Evolutionary conservation across 805 yeast genomes (phyloP), one percentile per base, ranked within the genome.

Genomic region (Pichia insulana): DNA sequence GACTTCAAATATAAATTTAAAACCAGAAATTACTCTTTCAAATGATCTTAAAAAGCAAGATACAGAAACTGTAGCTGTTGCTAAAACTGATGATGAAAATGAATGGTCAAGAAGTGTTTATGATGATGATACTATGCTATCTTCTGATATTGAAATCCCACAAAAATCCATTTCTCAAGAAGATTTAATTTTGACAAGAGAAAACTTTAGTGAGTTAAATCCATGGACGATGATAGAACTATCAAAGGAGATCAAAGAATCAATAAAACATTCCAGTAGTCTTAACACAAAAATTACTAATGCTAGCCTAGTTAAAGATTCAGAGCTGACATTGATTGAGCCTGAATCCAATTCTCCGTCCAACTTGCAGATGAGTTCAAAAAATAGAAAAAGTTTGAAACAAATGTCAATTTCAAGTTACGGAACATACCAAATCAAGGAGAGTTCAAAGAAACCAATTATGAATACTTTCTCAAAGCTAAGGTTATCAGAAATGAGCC

Each of bases 141-240:
- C 41, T 2, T 40, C 47, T 5, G 42, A 30, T 11, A 2, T 11
- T 1, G 42, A 28, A 8, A 12, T 30, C 9, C 8, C 30, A 34
- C 17, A 15, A 7, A 4, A 16, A 17, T 20, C 15, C 13, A 17
- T 15, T 26, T 15, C 18, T 16, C 25, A n/a, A 10, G 28, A 32
- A 17, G 35, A 13, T 8, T 30, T 30, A 15, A 27, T n/a, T 20
- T 7, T 1, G 4, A 28, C 4, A 16, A n/a, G 22, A 15, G 12
- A 25, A 8, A 46, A 50, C 33, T 45, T 50, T 1, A 34, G 43
- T 1, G 30, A 54, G 2, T 50, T 56, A 1, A 57, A 56, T 36
- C 59, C 62, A 0, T 55, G 54, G 46, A 43, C 46, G 1, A 36
- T 49, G 5, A 5, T 4, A 19, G 56, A 56, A 36, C 36, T 50